Percentiles rank a stretch among this genome's conserved stretches.
These are phyloP conservation scores for Arthrobotrys megalospora DNA, from an alignment of 2,329 filamentous ascomycete species.

Conservation along the genomic window DNA sequence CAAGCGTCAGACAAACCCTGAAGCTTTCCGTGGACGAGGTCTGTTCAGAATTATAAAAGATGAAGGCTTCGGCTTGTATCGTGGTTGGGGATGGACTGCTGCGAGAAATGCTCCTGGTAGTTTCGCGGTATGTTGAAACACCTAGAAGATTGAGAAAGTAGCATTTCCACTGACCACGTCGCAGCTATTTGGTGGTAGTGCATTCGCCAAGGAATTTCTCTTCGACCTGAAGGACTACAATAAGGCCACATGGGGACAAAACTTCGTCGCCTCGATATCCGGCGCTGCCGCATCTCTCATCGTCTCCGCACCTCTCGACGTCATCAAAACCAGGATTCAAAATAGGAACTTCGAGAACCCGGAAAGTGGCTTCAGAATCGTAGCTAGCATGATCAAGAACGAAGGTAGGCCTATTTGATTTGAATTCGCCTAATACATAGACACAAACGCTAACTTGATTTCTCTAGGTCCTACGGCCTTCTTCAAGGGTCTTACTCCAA, in stretches of 20 bases:
- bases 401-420: slow-evolving; percentile 74
- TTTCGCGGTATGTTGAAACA: slow-evolving; percentile 80
- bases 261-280: slow-evolving; percentile 95
- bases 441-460: slow-evolving; percentile 11
- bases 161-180: not conserved
- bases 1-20: slow-evolving; percentile 99
- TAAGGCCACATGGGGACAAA: slow-evolving; percentile 91
- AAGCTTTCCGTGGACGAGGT: slow-evolving; percentile 94
- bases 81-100: slow-evolving; percentile 97
- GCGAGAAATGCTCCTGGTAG: slow-evolving; percentile 96
- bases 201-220: slow-evolving; percentile 96
- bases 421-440: not conserved
- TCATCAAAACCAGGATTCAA: slow-evolving; percentile 98
- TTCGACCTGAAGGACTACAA: slow-evolving; percentile 95
- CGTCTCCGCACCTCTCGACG: slow-evolving; percentile 95
- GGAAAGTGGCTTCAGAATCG: slow-evolving; percentile 90
- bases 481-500: slow-evolving; percentile 97
- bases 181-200: slow-evolving; percentile 95
- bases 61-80: slow-evolving; percentile 95
- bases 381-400: slow-evolving; percentile 91
- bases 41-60: slow-evolving; percentile 90
- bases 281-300: slow-evolving; percentile 95
- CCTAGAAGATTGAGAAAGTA: not conserved
- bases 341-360: slow-evolving; percentile 99
- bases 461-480: slow-evolving; percentile 75